Conservation (phyloP, 345 rosid species). For the Citrus sp. region DNA sequence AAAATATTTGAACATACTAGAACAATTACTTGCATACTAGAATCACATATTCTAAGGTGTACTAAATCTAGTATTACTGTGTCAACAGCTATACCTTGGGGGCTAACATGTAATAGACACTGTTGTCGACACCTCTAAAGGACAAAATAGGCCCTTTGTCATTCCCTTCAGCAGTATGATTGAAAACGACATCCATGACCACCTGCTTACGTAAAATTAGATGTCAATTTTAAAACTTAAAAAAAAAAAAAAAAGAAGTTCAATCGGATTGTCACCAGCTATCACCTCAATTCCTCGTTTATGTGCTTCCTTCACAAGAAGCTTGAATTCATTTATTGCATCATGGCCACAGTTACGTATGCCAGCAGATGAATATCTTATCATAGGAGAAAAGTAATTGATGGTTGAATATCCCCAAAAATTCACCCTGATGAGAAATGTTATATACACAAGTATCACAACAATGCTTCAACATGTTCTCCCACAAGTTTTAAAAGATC, state of each 20-base stretch:
- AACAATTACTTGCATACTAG: too few relatives aligned
- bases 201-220: conserved; percentile 52
- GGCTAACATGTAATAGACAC: conserved; percentile 94
- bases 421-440: conserved; percentile 63
- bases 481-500: not conserved
- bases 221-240: conserved; percentile 13
- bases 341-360: conserved; percentile 48
- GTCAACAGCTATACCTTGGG: conserved; percentile 65
- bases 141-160: conserved; percentile 84
- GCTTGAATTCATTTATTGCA: conserved; percentile 84
- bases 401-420: conserved; percentile 98
- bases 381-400: conserved; percentile 90
- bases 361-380: conserved; percentile 79
- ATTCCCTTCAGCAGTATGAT: conserved; percentile 99
- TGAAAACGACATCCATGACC: conserved; percentile 91
- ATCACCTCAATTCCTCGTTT: conserved; percentile 94
- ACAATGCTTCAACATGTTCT: not conserved
- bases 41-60: too few relatives aligned
- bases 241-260: conserved; percentile 5
- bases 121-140: conserved; percentile 90
- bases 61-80: too few relatives aligned
- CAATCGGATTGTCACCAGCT: conserved; percentile 14
- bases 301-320: conserved; percentile 86
- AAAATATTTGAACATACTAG: too few relatives aligned
- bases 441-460: conserved; percentile 10